These are phyloP conservation scores for Patellifolia procumbens DNA, from an alignment of 179 eudicot species.

Conservation along the genomic window DNA sequence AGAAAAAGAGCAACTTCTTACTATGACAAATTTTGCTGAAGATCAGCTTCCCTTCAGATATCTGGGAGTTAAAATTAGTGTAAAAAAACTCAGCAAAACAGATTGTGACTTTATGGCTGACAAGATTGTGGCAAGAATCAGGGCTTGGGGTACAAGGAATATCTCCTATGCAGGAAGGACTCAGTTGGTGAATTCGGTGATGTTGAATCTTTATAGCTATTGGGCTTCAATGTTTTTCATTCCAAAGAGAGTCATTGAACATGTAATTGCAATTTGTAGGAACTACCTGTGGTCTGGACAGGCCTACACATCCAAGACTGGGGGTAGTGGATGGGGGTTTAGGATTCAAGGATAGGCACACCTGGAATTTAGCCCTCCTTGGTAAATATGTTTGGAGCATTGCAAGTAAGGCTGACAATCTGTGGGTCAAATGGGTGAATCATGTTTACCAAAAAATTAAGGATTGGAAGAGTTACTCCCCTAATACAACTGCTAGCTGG, in stretches of 20 bases:
- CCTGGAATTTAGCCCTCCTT: too few species aligned
- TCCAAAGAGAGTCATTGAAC: background rate
- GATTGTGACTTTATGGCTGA: constrained; percentile 1
- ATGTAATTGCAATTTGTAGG: background rate
- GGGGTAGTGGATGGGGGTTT: too few species aligned
- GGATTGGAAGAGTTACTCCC: too few species aligned
- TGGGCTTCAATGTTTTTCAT: background rate
- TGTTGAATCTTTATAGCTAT: background rate
- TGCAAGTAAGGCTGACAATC: too few species aligned
- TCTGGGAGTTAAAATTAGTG: too few species aligned
- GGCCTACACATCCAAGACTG: too few species aligned
- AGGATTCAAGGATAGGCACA: too few species aligned
- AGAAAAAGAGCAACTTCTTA: background rate
- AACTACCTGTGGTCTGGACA: background rate
- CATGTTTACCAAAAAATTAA: too few species aligned
- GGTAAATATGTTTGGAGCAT: too few species aligned
- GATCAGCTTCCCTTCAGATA: background rate
- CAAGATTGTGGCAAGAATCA: background rate
- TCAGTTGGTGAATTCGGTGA: background rate
- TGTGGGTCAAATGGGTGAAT: too few species aligned
- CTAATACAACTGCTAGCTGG: too few species aligned
- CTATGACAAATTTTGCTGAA: background rate
- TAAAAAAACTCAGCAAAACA: background rate
- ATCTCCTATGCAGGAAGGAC: background rate
- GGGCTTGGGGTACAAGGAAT: background rate